A percentile compares a stretch with the other conserved stretches of the same genome.
Evolutionary conservation across 208 protist species (phyloP).

Genomic region (Trypanosoma platydactyli): DNA sequence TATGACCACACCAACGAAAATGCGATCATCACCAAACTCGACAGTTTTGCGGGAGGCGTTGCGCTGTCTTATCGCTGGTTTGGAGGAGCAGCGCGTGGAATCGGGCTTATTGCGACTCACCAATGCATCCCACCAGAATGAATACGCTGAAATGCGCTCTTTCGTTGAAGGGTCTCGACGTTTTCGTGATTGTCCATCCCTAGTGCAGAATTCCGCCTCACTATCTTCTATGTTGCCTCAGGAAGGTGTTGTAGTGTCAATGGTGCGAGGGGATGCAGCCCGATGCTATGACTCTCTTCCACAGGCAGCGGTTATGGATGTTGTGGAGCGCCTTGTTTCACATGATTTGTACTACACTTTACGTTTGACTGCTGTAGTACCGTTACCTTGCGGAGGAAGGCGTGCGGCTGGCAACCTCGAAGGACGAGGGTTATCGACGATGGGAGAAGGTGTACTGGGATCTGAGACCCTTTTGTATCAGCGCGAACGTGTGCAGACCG

Average conservation of each 20-base stretch:
- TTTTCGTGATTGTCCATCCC: neutral
- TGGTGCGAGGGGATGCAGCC: conserved; percentile 58
- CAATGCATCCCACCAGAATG: conserved; percentile 51
- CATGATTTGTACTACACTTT: conserved; percentile 55
- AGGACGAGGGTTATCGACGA: neutral
- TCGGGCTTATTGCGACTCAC: conserved; percentile 30
- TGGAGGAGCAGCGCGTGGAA: conserved; percentile 39
- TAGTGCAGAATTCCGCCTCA: neutral
- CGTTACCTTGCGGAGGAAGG: neutral
- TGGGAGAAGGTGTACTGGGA: neutral
- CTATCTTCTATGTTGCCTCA: conserved; percentile 15
- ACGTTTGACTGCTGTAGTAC: conserved; percentile 29
- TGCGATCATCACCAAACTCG: conserved; percentile 15
- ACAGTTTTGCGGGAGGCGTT: conserved; percentile 41
- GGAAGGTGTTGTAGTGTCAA: conserved; percentile 13
- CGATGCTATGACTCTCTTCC: conserved; percentile 75
- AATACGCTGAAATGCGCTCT: conserved; percentile 69
- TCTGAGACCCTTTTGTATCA: conserved; percentile 20
- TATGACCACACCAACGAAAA: neutral
- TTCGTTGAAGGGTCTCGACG: conserved; percentile 40
- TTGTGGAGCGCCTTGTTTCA: conserved; percentile 34
- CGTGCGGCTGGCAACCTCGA: too few species aligned
- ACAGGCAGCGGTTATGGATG: conserved; percentile 46
- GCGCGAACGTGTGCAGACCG: conserved; percentile 20
- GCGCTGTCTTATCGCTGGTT: conserved; percentile 50